Conservation (phyloP, 1,139 yeast species). For the Meyerozyma carpophila region DNA sequence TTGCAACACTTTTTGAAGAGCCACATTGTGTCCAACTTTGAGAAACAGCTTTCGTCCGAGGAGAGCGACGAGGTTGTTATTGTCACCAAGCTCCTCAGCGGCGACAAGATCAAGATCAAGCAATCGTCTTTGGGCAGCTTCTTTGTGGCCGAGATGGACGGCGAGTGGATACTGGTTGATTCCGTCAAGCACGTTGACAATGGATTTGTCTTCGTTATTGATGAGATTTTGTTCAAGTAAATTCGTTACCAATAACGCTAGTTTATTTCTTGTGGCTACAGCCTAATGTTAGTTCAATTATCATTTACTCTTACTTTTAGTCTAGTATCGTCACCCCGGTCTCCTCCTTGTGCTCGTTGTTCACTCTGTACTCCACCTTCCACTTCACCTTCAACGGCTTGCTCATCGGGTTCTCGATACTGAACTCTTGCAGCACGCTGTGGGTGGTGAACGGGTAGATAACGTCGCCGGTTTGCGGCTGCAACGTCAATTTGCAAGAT, state of each 20-base stretch:
- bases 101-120: constrained; percentile 37
- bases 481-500: constrained; percentile 55
- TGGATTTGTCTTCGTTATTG: constrained; percentile 53
- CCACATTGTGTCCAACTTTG: constrained; percentile 39
- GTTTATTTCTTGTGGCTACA: too few species aligned
- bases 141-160: constrained; percentile 26
- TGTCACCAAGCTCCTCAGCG: constrained; percentile 30
- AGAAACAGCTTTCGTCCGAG: constrained; percentile 12
- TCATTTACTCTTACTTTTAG: background rate
- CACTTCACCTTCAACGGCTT: constrained; percentile 70
- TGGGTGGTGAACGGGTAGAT: constrained; percentile 47
- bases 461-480: constrained; percentile 61
- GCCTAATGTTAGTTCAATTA: background rate
- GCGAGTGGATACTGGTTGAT: constrained; percentile 28
- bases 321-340: constrained; percentile 46
- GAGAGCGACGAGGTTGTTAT: constrained; percentile 17
- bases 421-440: constrained; percentile 56
- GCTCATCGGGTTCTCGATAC: constrained; percentile 47
- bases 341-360: constrained; percentile 46
- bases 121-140: constrained; percentile 24
- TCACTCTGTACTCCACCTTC: constrained; percentile 59
- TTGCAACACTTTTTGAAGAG: constrained; percentile 47
- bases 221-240: constrained; percentile 24
- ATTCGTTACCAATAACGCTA: background rate
- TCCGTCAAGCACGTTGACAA: constrained; percentile 41